Evolutionary conservation across 2,329 filamentous ascomycete genomes (phyloP).

Genomic region (Venturia asperata): DNA sequence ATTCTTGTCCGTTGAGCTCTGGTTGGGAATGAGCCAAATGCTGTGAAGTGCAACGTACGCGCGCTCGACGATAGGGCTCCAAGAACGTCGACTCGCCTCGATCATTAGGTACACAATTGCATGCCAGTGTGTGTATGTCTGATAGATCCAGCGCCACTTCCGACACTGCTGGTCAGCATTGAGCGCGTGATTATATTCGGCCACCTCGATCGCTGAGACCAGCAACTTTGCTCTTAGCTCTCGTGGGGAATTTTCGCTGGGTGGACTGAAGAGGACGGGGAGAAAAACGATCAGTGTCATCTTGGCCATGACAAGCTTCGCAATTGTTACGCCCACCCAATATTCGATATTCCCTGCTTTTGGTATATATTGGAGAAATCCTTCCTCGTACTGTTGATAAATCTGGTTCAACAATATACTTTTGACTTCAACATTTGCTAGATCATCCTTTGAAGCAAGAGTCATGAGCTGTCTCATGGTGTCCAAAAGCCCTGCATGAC

Average conservation of each 20-base stretch:
- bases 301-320: conserved; percentile 48
- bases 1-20: conserved; percentile 29
- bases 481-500: conserved; percentile 34
- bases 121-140: conserved; percentile 25
- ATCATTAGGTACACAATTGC: conserved; percentile 23
- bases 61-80: conserved; percentile 23
- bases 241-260: conserved; percentile 26
- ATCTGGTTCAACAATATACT: conserved; percentile 41
- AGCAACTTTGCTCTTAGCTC: conserved; percentile 42
- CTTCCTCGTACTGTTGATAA: conserved; percentile 37
- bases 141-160: conserved; percentile 24
- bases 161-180: conserved; percentile 22
- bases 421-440: conserved; percentile 36
- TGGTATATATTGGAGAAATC: conserved; percentile 37
- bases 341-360: conserved; percentile 28
- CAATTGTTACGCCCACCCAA: conserved; percentile 37
- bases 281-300: conserved; percentile 36
- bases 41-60: conserved; percentile 28
- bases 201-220: conserved; percentile 47
- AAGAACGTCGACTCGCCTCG: conserved; percentile 22
- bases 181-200: conserved; percentile 34
- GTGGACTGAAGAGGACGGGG: conserved; percentile 13
- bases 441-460: conserved; percentile 28
- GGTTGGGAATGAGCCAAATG: conserved; percentile 36
- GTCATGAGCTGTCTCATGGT: conserved; percentile 36